A percentile compares a stretch with the other conserved stretches of the same genome.
Evolutionary conservation across 2,329 filamentous ascomycete species (phyloP).

Genomic region (Neofusicoccum sp.): DNA sequence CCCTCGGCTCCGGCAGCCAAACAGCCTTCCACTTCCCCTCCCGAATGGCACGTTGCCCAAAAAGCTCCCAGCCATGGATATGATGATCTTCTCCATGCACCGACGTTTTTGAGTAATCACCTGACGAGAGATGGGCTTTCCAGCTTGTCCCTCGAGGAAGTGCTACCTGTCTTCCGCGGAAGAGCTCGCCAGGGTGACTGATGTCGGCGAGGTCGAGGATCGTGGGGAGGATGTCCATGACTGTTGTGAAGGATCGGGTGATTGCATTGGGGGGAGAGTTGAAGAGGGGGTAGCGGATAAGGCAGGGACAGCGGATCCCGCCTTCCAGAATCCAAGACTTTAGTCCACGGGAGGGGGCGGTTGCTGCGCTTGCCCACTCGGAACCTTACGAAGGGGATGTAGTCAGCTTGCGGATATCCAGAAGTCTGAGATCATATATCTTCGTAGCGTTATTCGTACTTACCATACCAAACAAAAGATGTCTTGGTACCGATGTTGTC

Average conservation of each 20-base stretch:
- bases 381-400: no score
- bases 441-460: background rate
- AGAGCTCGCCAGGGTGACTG: constrained; percentile 3
- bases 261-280: background rate
- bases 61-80: constrained; percentile 23
- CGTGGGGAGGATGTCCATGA: constrained; percentile 21
- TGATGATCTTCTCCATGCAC: background rate
- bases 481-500: constrained; percentile 17
- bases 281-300: constrained; percentile 16
- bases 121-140: background rate
- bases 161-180: constrained; percentile 9
- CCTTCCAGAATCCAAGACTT: constrained; percentile 18
- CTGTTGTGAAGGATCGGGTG: constrained; percentile 19
- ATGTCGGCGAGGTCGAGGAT: constrained; percentile 15
- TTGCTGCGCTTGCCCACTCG: constrained; percentile 14
- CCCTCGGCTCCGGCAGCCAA: constrained; percentile 22
- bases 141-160: background rate
- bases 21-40: constrained; percentile 24
- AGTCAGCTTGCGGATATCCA: no score
- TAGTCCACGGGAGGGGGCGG: constrained; percentile 18
- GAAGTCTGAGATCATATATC: no score
- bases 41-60: constrained; percentile 23
- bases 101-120: no score
- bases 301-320: constrained; percentile 19
- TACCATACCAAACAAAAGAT: constrained; percentile 21